Evolutionary conservation across 306 rosid species (phyloP).

Genomic region (Dryas octopetala): DNA sequence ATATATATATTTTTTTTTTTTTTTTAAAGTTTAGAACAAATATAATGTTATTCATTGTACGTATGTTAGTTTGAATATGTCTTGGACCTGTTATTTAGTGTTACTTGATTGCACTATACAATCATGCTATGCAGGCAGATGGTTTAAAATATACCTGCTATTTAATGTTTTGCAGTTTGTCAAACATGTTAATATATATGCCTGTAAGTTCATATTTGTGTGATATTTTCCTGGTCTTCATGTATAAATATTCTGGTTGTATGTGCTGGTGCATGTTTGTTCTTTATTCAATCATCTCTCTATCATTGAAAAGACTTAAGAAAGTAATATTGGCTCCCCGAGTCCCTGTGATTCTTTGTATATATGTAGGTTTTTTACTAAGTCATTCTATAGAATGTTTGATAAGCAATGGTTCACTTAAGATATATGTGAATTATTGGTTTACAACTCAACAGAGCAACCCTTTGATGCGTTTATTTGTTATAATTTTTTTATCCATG

Average conservation of each 20-base stretch:
- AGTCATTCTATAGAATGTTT: background rate
- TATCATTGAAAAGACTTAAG: background rate
- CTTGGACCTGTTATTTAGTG: background rate
- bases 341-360: background rate
- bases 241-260: constrained; percentile 4
- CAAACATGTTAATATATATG: constrained; percentile 20
- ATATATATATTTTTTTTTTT: background rate
- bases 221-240: background rate
- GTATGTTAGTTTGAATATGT: background rate
- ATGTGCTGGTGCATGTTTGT: background rate
- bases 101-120: background rate
- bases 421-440: background rate
- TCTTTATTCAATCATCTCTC: background rate
- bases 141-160: constrained; percentile 28
- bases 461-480: too few relatives aligned
- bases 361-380: background rate
- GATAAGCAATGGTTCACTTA: background rate
- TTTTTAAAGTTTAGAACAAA: background rate
- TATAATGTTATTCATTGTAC: background rate
- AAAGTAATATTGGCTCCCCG: background rate
- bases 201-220: constrained; percentile 25
- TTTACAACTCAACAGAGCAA: background rate
- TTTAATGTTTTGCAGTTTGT: constrained; percentile 30
- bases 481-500: background rate
- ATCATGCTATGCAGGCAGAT: constrained; percentile 27